Evolutionary conservation across 2,329 filamentous ascomycete genomes (phyloP), one percentile per base, ranked within the genome.

Genomic region (Aureobasidium sp.): DNA sequence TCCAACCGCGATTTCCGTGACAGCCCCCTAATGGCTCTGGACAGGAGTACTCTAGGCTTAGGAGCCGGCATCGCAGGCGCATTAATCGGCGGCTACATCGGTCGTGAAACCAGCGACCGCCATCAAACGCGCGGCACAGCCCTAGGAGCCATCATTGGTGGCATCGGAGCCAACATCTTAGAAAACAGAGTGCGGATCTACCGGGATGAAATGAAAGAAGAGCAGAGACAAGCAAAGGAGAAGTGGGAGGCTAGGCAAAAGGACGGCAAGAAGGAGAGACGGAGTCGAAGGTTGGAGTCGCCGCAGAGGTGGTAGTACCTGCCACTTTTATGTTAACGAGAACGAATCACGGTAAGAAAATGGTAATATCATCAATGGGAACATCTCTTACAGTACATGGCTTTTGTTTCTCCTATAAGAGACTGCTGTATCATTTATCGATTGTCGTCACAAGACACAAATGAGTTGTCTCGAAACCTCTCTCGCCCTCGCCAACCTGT

Each of bases 61-160:
- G 60, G 60, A 24, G 60, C 60, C 5, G 60, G 60, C 4, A 17
- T 61, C 2, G 60, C 60, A 31, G 60, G 60, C 11, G 60, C 60
- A 4, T 17, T 61, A 2, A n/a, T 61, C 11, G 60, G 60, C n/a
- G 50, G 60, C 19, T 61, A 48, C 12, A 27, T 61, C 7, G 60
- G 60, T 17, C 60, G 50, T 33, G 60, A 61, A 31, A 27, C 42
- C 29, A 48, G 60, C 19, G 60, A 61, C 29, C 57, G 57, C 5
- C 57, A 45, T 17, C 60, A 56, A 22, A 56, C 48, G 22, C 48
- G 60, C 3, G 35, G 60, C 6, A 33, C 60, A 5, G 60, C 60
- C 7, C 17, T 61, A 9, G 60, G 60, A 0, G 60, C 60, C 22
- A 45, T 61, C 9, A 39, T 61, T 8, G 60, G 60, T 29, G 60